A percentile compares a stretch with the other conserved stretches of the same genome.
phyloP scores from a whole-genome alignment of 2,329 filamentous ascomycete species.

The Tolypocladium sp. region DNA sequence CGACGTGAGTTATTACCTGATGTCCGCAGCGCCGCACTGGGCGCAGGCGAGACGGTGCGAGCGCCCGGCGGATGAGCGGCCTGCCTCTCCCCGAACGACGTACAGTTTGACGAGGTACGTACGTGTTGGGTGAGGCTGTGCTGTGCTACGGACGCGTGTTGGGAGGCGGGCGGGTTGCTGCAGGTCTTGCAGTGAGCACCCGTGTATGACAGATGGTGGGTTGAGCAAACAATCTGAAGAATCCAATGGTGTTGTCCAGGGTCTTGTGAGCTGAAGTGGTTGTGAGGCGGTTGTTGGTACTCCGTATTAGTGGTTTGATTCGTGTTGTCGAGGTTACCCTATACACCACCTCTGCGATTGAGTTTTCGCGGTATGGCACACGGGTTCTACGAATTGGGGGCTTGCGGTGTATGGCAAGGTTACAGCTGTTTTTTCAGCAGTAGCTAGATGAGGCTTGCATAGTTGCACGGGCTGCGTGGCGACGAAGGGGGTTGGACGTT shows the following conservation, averaged over 20 bases:
- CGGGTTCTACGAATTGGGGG: too few species aligned
- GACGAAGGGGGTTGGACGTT: background rate
- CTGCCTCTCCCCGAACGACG: background rate
- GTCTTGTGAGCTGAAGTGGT: background rate
- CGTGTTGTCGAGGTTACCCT: background rate
- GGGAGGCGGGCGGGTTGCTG: background rate
- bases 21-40: background rate
- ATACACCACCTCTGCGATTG: background rate
- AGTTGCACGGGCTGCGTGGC: background rate
- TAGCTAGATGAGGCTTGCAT: background rate
- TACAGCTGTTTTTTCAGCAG: background rate
- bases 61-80: background rate
- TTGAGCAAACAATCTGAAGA: background rate
- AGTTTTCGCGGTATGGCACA: background rate
- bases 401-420: background rate
- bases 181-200: background rate
- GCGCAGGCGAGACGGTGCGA: background rate
- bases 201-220: background rate
- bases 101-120: background rate
- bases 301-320: background rate
- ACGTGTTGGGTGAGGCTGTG: background rate
- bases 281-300: too few species aligned
- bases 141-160: background rate
- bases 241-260: too few species aligned
- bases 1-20: background rate